Evolutionary conservation across 768 basidiomycete species (phyloP), one percentile per base, ranked within the genome.

Genomic region (Gymnopilus junonius): DNA sequence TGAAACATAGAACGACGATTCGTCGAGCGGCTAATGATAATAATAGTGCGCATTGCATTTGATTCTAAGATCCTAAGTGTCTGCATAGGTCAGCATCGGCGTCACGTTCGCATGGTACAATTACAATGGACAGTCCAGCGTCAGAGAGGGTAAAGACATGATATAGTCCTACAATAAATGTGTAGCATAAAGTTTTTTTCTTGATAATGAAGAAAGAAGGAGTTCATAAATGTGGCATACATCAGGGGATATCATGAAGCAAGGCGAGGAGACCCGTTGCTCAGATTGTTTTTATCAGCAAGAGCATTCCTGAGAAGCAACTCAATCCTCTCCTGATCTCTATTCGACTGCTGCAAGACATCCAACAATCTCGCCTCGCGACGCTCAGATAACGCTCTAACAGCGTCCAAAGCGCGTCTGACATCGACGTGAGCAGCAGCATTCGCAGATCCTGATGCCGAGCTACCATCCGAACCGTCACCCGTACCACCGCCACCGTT

Each of bases 331-430:
- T 90, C 88, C 14, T 90, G 79, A 59, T 94, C 92, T 29, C 88
- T 86, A 51, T 80, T 78, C 60, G 91, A 80, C 61, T 84, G 79
- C 25, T 80, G 73, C 83, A 92, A 87, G 75, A 92, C 91, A 15
- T 91, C 88, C 39, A 80, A 74, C 87, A 90, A 91, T 42, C 91
- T 79, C 51, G 82, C 80, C 70, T 90, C 90, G 17, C 91, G 78
- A 65, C 88, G 82, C 21, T 88, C 88, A 58, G 91, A 92, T 34
- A 93, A 87, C 34, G 77, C 74, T 34, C 87, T 66, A 1, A 91
- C 87, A 1, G 87, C 83, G 65, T 88, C 88, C 46, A 93, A 75
- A 1, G 89, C 90, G 0, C 87, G 83, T 61, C 85, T 87, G 34
- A 93, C 76, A 11, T 51, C 48, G 10, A 29, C 31, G 17, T 51